Base-by-base conservation (phyloP, 2,329 filamentous ascomycete genomes). In the Parascedosporium putredinis region DNA sequence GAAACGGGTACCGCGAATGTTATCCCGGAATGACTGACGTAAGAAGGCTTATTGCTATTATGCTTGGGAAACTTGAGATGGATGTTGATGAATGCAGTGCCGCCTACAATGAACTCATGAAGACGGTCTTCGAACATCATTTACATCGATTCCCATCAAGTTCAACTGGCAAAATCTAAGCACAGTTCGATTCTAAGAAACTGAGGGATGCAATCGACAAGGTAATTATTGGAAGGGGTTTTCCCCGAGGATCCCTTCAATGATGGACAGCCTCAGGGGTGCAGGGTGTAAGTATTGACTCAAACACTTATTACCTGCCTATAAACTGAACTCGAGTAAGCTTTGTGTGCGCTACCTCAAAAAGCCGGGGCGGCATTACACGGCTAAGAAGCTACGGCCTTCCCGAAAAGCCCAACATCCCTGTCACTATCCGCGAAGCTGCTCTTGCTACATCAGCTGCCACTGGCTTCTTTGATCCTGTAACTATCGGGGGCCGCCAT, bases 51-150 rank as follows among this genome's bases (percentile, higher is more conserved):
- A 68, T 71, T 27, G 67, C 68, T 3, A 62, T 72, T 22, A 69
- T 73, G 64, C 62, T 72, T 6, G 67, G 67, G n/a, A 61, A 65
- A 2, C 58, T 73, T 18, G 31, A 33, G 14, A 67, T 72, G 62
- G 60, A 56, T 16, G 55, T 69, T 29, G 56, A 64, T 8, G 60
- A 70, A n/a, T 66, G 64, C 50, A 67, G 68, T n/a, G 50, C 59
- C 18, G 61, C 50, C 10, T 52, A 50, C 6, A 47, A 47, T 18
- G 44, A 52, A 47, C 16, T 31, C 27, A 50, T 50, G 47, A 44
- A 44, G 24, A 34, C 18, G 24, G 38, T 50, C 4, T 44, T 50
- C 24, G 38, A 34, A 25, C 40, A 23, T 16, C 27, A 31, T 31
- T 20, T 66, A 16, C 34, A 33, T 27, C n/a, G 25, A 22, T 45